phyloP scores from a whole-genome alignment of 2,329 filamentous ascomycete species.

The Hymenoscyphus repandus region DNA sequence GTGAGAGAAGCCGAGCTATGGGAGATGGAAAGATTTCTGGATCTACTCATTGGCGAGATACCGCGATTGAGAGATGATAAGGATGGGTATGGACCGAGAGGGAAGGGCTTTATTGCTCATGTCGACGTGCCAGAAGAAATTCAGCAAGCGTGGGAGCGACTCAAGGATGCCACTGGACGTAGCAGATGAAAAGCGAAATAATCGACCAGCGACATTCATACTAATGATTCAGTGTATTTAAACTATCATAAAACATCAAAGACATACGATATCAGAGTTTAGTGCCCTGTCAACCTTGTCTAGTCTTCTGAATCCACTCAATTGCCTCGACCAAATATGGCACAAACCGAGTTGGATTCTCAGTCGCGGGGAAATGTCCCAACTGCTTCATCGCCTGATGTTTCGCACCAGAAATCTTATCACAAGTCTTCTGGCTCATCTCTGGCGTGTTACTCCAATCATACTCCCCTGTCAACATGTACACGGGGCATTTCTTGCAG shows the following conservation, averaged over 20 bases:
- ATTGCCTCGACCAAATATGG: slow-evolving; percentile 15
- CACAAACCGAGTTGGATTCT: slow-evolving; percentile 11
- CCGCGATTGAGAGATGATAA: slow-evolving; percentile 38
- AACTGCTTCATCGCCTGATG: slow-evolving; percentile 11
- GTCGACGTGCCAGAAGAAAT: slow-evolving; percentile 35
- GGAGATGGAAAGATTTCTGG: slow-evolving; percentile 35
- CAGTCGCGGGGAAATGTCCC: slow-evolving; percentile 14
- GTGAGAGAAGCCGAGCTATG: slow-evolving; percentile 30
- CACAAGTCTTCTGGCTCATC: slow-evolving; percentile 8
- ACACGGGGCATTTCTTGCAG: slow-evolving; percentile 43
- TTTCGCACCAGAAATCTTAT: slow-evolving; percentile 5
- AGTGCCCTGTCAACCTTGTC: background rate
- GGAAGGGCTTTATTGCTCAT: slow-evolving; percentile 39
- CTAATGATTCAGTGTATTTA: background rate
- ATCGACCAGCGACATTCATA: background rate
- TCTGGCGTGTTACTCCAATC: slow-evolving; percentile 17
- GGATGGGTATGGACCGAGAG: slow-evolving; percentile 39
- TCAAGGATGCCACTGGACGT: background rate
- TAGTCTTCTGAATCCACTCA: slow-evolving; percentile 13
- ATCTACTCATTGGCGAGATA: slow-evolving; percentile 39
- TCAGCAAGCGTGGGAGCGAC: background rate
- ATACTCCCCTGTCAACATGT: slow-evolving; percentile 41
- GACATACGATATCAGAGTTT: background rate
- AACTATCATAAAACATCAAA: background rate
- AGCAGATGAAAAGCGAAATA: background rate